These are phyloP conservation scores for Apiospora sp. DNA, from an alignment of 2,329 filamentous ascomycete species.

Conservation along the genomic window DNA sequence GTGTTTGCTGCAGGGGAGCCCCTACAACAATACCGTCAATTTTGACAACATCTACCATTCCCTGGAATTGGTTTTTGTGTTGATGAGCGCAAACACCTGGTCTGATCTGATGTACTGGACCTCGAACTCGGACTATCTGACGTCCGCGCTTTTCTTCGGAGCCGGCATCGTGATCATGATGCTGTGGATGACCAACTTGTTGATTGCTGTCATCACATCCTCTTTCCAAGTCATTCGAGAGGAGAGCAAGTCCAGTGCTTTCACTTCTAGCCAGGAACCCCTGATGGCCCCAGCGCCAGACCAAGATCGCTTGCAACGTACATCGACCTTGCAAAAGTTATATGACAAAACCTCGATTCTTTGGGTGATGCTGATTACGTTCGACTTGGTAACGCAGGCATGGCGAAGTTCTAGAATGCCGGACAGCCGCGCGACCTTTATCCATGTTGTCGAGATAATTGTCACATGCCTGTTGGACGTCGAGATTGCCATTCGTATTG, in stretches of 20 bases:
- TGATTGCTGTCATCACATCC: slow-evolving; percentile 96
- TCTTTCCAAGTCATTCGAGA: slow-evolving; percentile 98
- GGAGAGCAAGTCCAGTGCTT: slow-evolving; percentile 93
- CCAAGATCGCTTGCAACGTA: slow-evolving; percentile 51
- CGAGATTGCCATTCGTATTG: slow-evolving; percentile 84
- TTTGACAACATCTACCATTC: slow-evolving; percentile 96
- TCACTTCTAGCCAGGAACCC: slow-evolving; percentile 75
- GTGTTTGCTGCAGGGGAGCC: slow-evolving; percentile 81
- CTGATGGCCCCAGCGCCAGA: slow-evolving; percentile 48
- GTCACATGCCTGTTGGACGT: slow-evolving; percentile 81
- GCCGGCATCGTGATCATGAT: slow-evolving; percentile 87
- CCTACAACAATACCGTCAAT: slow-evolving; percentile 84
- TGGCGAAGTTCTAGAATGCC: slow-evolving; percentile 81
- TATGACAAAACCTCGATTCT: slow-evolving; percentile 78
- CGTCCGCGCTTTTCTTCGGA: slow-evolving; percentile 80
- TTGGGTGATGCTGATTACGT: slow-evolving; percentile 83
- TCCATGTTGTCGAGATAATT: slow-evolving; percentile 75
- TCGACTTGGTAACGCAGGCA: slow-evolving; percentile 81
- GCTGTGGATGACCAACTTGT: slow-evolving; percentile 93
- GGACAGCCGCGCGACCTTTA: slow-evolving; percentile 64
- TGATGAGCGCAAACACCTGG: slow-evolving; percentile 99
- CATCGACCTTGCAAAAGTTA: slow-evolving; percentile 68
- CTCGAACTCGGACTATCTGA: slow-evolving; percentile 88
- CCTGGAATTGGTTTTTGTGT: slow-evolving; percentile 92
- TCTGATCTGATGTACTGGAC: slow-evolving; percentile 94